These are phyloP conservation scores for Ceratocystis lukuohia DNA, from an alignment of 2,329 filamentous ascomycete species.

Conservation along the genomic window DNA sequence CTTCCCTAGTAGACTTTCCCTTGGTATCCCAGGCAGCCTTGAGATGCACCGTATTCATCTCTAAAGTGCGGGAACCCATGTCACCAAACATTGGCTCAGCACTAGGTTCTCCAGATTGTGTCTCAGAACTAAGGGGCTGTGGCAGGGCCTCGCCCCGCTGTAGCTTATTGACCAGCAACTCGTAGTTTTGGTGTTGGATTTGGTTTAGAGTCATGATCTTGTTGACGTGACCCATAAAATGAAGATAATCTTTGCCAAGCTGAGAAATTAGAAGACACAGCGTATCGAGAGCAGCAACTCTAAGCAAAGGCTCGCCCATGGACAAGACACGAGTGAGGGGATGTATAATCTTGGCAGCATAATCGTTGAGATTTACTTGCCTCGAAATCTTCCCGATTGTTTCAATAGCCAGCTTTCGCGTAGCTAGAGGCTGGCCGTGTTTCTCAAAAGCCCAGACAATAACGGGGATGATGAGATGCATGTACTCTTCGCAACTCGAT, in stretches of 20 bases:
- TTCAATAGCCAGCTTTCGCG: conserved; percentile 83
- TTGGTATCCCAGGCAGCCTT: conserved; percentile 96
- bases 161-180: conserved; percentile 79
- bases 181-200: conserved; percentile 81
- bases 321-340: conserved; percentile 73
- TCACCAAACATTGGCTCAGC: conserved; percentile 76
- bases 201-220: conserved; percentile 69
- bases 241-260: conserved; percentile 84
- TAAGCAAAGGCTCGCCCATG: conserved; percentile 56
- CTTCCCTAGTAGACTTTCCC: conserved; percentile 92
- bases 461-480: conserved; percentile 95
- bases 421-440: conserved; percentile 60
- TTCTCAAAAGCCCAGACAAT: conserved; percentile 93
- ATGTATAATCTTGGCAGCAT: conserved; percentile 90
- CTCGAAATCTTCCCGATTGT: conserved; percentile 87
- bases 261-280: conserved; percentile 93
- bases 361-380: conserved; percentile 94
- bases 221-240: conserved; percentile 87
- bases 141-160: conserved; percentile 92
- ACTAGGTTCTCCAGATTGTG: conserved; percentile 51
- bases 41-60: conserved; percentile 93
- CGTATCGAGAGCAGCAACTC: conserved; percentile 78
- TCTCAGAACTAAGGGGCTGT: conserved; percentile 80
- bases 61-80: conserved; percentile 80
- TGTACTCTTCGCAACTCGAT: conserved; percentile 91